Evolutionary conservation across 202 grass and related monocot genomes (phyloP), one percentile per base, ranked within the genome.

Genomic region (Setaria italica): DNA sequence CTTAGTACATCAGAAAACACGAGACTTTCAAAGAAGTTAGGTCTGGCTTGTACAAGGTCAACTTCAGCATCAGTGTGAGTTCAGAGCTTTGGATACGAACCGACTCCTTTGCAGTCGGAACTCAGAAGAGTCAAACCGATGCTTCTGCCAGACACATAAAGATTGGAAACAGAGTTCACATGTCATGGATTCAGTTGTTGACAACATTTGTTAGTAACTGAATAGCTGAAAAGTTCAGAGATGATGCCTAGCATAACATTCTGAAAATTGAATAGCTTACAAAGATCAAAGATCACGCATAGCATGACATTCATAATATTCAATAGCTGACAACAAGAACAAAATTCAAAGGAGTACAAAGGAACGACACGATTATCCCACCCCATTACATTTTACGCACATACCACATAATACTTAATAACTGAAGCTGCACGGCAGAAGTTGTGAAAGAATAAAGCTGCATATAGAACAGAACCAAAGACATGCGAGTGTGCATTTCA

Each of bases 291-390:
- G 13, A 1, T 30, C 74, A 30, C 21, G 11, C 55, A 76, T 59
- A 48, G 43, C 66, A 66, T 34, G 70, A 19, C n/a, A 72, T 86
- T 74, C 75, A 68, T 48, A 53, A 85, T 69, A 34, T 70, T 62
- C 62, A 62, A 32, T 62, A 70, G 47, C 49, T 51, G 30, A 84
- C 70, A 77, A 70, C 35, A 42, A 3, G 60, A 87, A 77, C 35
- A 70, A 41, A 71, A 72, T 8, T 50, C 65, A 45, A 3, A 62
- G 25, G 34, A 80, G 69, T 51, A 62, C 33, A 58, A 49, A 50
- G 9, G 15, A 66, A 10, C 2, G 0, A 4, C 30, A 83, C 17
- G 14, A 46, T 55, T 39, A 70, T 79, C 21, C 34, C 34, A 77
- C 43, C 57, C 50, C 51, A 51, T 54, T 70, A 67, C 60, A 62